Evolutionary conservation across 148 eudicot genomes (phyloP).

Genomic region (Bassia scoparia): DNA sequence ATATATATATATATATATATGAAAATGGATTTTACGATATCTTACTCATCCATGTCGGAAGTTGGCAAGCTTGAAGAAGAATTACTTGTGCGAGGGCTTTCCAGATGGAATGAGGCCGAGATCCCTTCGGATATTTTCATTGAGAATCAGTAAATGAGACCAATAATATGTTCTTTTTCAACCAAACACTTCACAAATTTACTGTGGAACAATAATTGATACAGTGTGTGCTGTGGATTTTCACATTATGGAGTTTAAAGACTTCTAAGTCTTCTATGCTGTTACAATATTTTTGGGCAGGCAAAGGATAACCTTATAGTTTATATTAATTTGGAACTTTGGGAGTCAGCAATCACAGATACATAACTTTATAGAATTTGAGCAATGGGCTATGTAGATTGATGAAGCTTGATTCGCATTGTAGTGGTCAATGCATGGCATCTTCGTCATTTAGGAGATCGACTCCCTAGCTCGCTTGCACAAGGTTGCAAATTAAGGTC

Average conservation of each 20-base stretch:
- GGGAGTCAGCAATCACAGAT: not conserved
- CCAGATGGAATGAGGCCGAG: conserved; percentile 49
- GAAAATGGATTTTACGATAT: conserved; percentile 12
- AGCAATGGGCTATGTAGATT: not conserved
- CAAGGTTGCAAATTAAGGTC: not conserved
- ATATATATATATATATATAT: too few species aligned
- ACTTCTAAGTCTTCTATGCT: too few species aligned
- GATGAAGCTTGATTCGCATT: not conserved
- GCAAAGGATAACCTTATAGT: not conserved
- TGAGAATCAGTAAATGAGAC: conserved; percentile 16
- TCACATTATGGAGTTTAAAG: not conserved
- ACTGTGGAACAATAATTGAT: not conserved
- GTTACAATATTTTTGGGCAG: not conserved
- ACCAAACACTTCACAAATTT: not conserved
- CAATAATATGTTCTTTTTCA: not conserved
- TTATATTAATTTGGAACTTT: not conserved
- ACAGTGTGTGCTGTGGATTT: not conserved
- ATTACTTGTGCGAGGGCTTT: conserved; percentile 56
- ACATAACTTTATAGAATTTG: not conserved
- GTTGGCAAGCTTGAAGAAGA: conserved; percentile 63
- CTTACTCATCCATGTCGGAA: conserved; percentile 76
- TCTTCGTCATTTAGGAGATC: conserved; percentile 1
- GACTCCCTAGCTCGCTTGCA: not conserved
- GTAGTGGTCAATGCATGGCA: not conserved
- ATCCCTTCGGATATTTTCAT: conserved; percentile 37